phyloP scores from a whole-genome alignment of 768 basidiomycete genomes.

The Paxillus ammoniavirescens region DNA sequence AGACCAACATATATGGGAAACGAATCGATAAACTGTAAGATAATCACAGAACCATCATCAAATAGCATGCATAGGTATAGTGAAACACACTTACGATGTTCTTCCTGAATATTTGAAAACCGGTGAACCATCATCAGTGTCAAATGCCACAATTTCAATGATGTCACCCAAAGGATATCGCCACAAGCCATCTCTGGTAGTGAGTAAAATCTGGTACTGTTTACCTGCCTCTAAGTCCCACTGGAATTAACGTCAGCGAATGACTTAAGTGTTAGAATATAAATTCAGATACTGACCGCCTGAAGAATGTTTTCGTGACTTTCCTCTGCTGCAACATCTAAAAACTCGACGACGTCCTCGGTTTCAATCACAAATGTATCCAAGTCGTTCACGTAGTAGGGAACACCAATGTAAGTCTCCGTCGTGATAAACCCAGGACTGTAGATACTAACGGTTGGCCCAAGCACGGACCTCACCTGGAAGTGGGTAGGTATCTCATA shows the following conservation, averaged over 20 bases:
- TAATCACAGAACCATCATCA: background rate
- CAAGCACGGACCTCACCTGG: slow-evolving; percentile 13
- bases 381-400: background rate
- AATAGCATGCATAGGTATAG: background rate
- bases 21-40: background rate
- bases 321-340: slow-evolving; percentile 12
- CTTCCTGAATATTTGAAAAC: slow-evolving; percentile 1
- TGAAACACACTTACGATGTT: background rate
- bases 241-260: slow-evolving; percentile 2
- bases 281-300: slow-evolving; percentile 7
- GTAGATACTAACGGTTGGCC: background rate
- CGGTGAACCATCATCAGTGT: background rate
- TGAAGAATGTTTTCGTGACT: slow-evolving; percentile 13
- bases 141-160: slow-evolving; percentile 7
- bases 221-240: slow-evolving; percentile 1
- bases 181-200: slow-evolving; percentile 6
- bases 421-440: background rate
- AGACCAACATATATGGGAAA: background rate
- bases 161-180: slow-evolving; percentile 7
- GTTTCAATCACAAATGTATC: slow-evolving; percentile 1
- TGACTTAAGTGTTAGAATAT: background rate
- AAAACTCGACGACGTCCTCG: slow-evolving; percentile 15
- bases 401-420: background rate
- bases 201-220: slow-evolving; percentile 4
- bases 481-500: background rate